Conservation (phyloP, 306 rosid genomes). For the Macrotyloma uniflorum region DNA sequence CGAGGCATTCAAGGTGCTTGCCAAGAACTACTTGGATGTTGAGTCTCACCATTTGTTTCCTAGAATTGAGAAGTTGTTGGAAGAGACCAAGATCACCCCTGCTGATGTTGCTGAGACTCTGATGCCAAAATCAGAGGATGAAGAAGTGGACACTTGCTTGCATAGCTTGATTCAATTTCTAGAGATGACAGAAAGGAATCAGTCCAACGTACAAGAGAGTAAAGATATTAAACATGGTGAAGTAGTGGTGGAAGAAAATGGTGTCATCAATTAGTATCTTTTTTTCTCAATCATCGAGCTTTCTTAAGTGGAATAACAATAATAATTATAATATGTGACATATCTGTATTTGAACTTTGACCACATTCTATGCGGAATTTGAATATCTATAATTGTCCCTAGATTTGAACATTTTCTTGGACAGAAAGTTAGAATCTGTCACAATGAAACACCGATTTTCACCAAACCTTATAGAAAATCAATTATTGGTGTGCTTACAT, state of each 20-base stretch:
- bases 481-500: not conserved
- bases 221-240: not conserved
- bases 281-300: not conserved
- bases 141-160: constrained; percentile 44
- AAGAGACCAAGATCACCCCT: constrained; percentile 49
- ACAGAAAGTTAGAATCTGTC: not conserved
- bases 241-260: not conserved
- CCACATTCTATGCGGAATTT: not conserved
- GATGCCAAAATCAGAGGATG: constrained; percentile 55
- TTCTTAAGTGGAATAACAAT: not conserved
- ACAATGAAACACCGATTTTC: not conserved
- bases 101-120: constrained; percentile 76
- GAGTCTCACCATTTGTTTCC: constrained; percentile 52
- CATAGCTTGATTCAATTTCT: constrained; percentile 56
- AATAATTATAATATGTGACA: too few relatives aligned
- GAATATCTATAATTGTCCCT: not conserved
- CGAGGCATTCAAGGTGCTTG: constrained; percentile 66
- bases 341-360: not conserved
- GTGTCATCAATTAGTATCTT: not conserved
- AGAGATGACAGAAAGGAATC: constrained; percentile 32
- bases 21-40: constrained; percentile 61
- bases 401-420: not conserved
- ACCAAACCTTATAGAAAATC: not conserved
- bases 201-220: not conserved
- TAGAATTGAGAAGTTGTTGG: constrained; percentile 40